Conservation (phyloP, 2,329 filamentous ascomycete species). For the Clonostachys rosea region DNA sequence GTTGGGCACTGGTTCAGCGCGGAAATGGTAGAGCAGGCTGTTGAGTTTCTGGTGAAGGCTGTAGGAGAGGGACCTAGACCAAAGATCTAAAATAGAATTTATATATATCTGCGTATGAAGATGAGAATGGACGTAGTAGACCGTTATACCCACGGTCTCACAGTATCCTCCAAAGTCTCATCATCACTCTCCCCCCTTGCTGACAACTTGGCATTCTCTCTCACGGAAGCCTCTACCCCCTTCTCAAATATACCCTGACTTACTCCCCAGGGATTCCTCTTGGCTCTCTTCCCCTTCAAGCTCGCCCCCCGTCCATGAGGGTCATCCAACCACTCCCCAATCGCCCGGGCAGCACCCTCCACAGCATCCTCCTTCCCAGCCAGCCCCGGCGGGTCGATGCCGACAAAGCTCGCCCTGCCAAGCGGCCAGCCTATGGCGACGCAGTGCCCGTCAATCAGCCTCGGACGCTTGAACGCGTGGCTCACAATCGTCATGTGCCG, state of each 20-base stretch:
- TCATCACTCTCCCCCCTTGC: conserved; percentile 22
- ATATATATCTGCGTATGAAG: conserved; percentile 2
- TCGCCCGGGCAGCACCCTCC: conserved; percentile 33
- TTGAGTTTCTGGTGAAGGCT: conserved; percentile 54
- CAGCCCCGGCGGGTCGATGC: conserved; percentile 58
- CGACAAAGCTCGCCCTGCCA: conserved; percentile 44
- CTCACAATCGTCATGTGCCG: conserved; percentile 56
- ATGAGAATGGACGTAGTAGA: too few species aligned
- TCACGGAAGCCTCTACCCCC: conserved; percentile 12
- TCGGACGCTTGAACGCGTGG: conserved; percentile 62
- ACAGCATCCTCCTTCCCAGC: conserved; percentile 29
- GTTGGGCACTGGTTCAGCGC: conserved; percentile 66
- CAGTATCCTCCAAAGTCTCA: conserved; percentile 31
- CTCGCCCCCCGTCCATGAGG: conserved; percentile 42
- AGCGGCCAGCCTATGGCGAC: conserved; percentile 52
- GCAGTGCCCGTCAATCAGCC: conserved; percentile 62
- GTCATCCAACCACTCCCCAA: conserved; percentile 45
- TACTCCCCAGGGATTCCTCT: conserved; percentile 43
- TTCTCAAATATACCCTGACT: conserved; percentile 38
- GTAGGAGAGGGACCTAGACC: conserved; percentile 24
- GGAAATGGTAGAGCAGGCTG: conserved; percentile 63
- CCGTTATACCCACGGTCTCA: conserved; percentile 30
- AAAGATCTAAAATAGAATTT: conserved; percentile 20
- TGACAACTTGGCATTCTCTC: conserved; percentile 27
- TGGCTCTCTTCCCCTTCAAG: conserved; percentile 40